A percentile compares a stretch with the other conserved stretches of the same genome.
These are phyloP conservation scores for Neofusicoccum parvum DNA, from an alignment of 2,329 filamentous ascomycete species.

Conservation along the genomic window DNA sequence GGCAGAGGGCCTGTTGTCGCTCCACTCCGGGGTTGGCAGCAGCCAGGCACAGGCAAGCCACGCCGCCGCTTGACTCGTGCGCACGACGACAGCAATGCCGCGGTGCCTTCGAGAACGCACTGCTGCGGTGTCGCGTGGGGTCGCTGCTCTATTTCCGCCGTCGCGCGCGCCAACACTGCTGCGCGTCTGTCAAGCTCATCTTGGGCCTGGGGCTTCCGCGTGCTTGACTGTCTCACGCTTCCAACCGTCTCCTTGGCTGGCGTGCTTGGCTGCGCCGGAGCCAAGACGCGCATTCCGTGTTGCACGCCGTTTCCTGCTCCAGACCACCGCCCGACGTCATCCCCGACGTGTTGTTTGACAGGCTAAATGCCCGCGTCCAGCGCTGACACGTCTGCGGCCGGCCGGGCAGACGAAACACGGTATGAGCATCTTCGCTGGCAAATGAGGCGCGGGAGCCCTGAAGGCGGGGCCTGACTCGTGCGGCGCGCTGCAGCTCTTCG, in stretches of 20 bases:
- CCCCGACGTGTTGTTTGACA: neutral
- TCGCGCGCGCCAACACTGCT: neutral
- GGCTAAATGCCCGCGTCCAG: neutral
- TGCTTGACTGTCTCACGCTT: neutral
- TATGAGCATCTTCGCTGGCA: neutral
- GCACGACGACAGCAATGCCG: neutral
- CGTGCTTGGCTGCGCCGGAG: conserved; percentile 1
- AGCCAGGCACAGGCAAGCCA: neutral
- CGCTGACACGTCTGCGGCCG: neutral
- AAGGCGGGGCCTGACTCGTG: neutral
- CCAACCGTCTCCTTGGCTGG: conserved; percentile 1
- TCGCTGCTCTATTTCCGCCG: neutral
- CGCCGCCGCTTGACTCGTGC: conserved; percentile 1
- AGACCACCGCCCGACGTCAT: neutral
- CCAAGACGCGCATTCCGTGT: neutral
- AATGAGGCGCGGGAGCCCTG: neutral
- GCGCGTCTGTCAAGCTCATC: conserved; percentile 1
- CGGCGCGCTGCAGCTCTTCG: conserved; percentile 1
- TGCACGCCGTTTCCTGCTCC: neutral
- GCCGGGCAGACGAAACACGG: neutral
- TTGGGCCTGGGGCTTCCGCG: neutral
- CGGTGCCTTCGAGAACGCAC: neutral
- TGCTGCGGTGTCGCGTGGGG: neutral
- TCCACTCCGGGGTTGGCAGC: conserved; percentile 13
- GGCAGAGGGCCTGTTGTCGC: conserved; percentile 1